phyloP scores from a whole-genome alignment of 139 green algal genomes.

The Chlorella sp. region DNA sequence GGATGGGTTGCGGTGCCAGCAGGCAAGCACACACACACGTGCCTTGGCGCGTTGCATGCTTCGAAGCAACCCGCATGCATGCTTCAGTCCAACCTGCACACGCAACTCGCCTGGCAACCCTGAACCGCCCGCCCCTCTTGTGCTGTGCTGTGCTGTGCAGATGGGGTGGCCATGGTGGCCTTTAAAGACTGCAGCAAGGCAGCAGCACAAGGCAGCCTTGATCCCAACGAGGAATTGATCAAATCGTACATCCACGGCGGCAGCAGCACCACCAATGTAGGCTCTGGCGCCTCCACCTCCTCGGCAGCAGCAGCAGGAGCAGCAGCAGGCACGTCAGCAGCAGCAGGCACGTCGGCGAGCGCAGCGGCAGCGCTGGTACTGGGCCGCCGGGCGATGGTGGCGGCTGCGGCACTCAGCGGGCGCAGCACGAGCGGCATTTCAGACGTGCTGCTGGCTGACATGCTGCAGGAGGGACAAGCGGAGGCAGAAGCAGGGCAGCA shows the following conservation, averaged over 20 bases:
- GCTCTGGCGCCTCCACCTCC: background rate
- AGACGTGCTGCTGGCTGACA: background rate
- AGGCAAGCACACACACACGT: background rate
- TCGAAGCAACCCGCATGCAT: too few relatives aligned
- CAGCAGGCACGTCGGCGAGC: background rate
- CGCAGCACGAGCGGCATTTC: constrained; percentile 15
- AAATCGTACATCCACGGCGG: background rate
- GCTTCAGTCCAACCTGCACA: background rate
- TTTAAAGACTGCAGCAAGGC: constrained; percentile 27
- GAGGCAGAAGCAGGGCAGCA: background rate
- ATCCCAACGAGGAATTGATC: constrained; percentile 4
- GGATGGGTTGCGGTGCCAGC: background rate
- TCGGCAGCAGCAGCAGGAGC: background rate
- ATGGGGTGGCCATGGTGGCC: constrained; percentile 8
- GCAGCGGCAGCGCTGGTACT: background rate
- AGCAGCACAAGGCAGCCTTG: background rate
- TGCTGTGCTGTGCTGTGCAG: background rate
- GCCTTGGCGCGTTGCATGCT: background rate
- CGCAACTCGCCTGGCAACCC: background rate
- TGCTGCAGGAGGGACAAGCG: background rate
- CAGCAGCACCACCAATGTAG: background rate
- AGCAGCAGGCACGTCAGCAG: background rate
- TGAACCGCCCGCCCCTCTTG: background rate
- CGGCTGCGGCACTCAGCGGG: constrained; percentile 14
- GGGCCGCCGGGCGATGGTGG: constrained; percentile 8